Evolutionary conservation across 495 filamentous ascomycete species (phyloP).

Genomic region (Trichocladium uniseriatum): DNA sequence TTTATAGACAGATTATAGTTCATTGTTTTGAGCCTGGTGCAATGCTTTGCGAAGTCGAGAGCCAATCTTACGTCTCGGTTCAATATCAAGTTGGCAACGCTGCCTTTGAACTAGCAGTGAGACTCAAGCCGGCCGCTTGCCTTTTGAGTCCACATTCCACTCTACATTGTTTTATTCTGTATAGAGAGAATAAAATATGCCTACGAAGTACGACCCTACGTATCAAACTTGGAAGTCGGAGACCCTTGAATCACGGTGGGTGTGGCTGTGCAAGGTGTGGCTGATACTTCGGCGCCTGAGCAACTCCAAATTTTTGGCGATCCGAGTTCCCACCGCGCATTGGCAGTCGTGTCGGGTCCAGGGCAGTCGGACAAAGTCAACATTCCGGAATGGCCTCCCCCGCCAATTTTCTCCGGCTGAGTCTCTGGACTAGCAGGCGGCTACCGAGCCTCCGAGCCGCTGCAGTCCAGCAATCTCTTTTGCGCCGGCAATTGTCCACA

Average conservation of each 20-base stretch:
- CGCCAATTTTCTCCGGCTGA: conserved; percentile 39
- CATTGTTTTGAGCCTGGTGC: no score
- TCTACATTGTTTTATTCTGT: no score
- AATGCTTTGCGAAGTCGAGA: no score
- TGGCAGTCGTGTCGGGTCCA: conserved; percentile 4
- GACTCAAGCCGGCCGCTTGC: no score
- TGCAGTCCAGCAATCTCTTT: conserved; percentile 12
- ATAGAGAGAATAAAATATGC: no score
- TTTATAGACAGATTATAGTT: no score
- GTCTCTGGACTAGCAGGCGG: conserved; percentile 33
- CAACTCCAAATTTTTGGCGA: conserved; percentile 18
- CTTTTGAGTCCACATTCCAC: no score
- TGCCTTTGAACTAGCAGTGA: no score
- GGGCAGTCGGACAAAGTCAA: conserved; percentile 7
- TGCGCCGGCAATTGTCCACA: conserved; percentile 32
- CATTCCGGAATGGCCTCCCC: conserved; percentile 39
- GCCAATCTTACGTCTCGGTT: no score
- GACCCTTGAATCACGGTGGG: background rate
- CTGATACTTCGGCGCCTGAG: conserved; percentile 1
- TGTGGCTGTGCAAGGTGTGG: conserved; percentile 5
- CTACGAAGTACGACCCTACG: no score
- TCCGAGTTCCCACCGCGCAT: conserved; percentile 10
- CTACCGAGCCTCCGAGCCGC: conserved; percentile 12
- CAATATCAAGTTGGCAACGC: no score
- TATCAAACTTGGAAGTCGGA: background rate